These are phyloP conservation scores for Hibiscus mutabilis DNA, from an alignment of 345 rosid genomes.

Conservation along the genomic window DNA sequence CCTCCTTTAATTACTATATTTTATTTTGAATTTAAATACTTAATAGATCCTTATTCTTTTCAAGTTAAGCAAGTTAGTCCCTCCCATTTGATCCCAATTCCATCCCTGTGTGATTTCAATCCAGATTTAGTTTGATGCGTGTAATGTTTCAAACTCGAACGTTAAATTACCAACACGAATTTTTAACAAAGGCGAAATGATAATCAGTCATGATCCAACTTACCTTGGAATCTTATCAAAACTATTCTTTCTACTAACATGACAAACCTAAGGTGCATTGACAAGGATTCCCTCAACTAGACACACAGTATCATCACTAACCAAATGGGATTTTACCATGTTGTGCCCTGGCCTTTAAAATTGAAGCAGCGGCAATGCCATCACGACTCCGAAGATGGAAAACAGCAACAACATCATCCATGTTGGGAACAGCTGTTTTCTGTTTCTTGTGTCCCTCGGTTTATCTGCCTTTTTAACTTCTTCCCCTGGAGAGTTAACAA, in stretches of 20 bases:
- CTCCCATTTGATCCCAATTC: too few relatives aligned
- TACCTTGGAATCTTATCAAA: conserved; percentile 9
- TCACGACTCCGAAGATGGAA: conserved; percentile 81
- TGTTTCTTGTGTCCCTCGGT: background rate
- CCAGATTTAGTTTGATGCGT: too few relatives aligned
- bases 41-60: too few relatives aligned
- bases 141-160: conserved; percentile 3
- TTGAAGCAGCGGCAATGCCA: conserved; percentile 96
- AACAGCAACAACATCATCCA: conserved; percentile 83
- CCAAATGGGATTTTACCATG: background rate
- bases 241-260: background rate
- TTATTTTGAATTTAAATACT: too few relatives aligned
- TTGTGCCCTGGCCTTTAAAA: conserved; percentile 31
- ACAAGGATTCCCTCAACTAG: background rate
- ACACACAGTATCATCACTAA: conserved; percentile 15
- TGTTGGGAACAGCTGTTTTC: conserved; percentile 65
- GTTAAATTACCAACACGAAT: conserved; percentile 13
- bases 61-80: too few relatives aligned
- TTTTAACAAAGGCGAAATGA: conserved; percentile 2
- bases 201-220: conserved; percentile 14
- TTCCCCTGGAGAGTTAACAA: conserved; percentile 29
- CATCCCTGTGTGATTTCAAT: too few relatives aligned
- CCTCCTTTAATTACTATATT: too few relatives aligned
- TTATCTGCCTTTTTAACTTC: conserved; percentile 19
- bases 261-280: background rate